A percentile compares a stretch with the other conserved stretches of the same genome.
Evolutionary conservation across 2,329 filamentous ascomycete genomes (phyloP).

Genomic region (Alternaria infectoria): DNA sequence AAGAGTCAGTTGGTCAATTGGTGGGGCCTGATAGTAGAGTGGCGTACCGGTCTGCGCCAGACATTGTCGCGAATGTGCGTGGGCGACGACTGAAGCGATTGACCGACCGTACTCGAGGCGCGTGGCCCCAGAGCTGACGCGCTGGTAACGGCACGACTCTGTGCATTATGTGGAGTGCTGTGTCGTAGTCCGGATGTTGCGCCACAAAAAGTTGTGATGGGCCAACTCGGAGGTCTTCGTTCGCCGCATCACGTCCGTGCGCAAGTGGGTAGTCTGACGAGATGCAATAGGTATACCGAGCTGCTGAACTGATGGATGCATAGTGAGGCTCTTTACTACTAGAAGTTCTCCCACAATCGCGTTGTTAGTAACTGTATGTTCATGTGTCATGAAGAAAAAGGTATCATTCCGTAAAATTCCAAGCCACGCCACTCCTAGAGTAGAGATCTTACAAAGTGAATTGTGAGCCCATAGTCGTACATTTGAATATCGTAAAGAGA

Average conservation of each 20-base stretch:
- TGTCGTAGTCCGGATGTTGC: slow-evolving; percentile 1
- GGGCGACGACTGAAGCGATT: slow-evolving; percentile 40
- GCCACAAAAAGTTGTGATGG: slow-evolving; percentile 17
- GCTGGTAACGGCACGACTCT: slow-evolving; percentile 36
- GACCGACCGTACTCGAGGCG: slow-evolving; percentile 54
- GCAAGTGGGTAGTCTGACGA: neutral
- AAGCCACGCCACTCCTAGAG: slow-evolving; percentile 24
- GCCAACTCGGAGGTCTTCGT: slow-evolving; percentile 19
- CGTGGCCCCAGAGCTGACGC: slow-evolving; percentile 56
- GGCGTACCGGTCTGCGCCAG: slow-evolving; percentile 41
- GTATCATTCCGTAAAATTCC: slow-evolving; percentile 22
- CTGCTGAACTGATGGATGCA: neutral
- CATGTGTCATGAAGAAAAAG: slow-evolving; percentile 5
- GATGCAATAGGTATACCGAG: neutral
- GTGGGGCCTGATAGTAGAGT: neutral
- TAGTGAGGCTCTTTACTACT: neutral
- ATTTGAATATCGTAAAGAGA: slow-evolving; percentile 10
- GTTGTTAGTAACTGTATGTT: neutral
- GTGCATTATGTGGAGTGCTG: slow-evolving; percentile 27
- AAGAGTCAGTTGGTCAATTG: slow-evolving; percentile 18
- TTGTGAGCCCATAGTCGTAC: slow-evolving; percentile 27
- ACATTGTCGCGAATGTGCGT: slow-evolving; percentile 55
- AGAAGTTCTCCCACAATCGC: neutral
- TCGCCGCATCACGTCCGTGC: slow-evolving; percentile 21
- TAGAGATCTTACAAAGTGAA: slow-evolving; percentile 39